phyloP scores from a whole-genome alignment of 176 grass and related monocot species.

The Olyra latifolia region DNA sequence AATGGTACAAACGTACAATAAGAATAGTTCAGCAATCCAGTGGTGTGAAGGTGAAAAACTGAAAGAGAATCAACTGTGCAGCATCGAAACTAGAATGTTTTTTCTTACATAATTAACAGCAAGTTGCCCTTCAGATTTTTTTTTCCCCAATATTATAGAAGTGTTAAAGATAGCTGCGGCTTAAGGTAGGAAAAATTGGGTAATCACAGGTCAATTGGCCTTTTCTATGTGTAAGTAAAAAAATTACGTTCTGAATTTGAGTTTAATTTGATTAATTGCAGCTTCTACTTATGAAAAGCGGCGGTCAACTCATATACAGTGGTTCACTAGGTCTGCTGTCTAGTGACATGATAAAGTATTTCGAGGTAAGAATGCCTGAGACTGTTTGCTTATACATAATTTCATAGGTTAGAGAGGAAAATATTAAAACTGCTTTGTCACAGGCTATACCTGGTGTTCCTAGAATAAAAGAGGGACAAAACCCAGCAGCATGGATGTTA shows the following conservation, averaged over 20 bases:
- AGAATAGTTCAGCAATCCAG: neutral
- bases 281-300: slow-evolving; percentile 97
- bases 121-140: neutral
- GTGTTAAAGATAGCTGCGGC: neutral
- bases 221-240: neutral
- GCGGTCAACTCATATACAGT: slow-evolving; percentile 79
- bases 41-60: slow-evolving; percentile 22
- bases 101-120: neutral
- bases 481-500: slow-evolving; percentile 85
- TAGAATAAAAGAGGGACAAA: slow-evolving; percentile 72
- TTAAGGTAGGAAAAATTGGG: neutral
- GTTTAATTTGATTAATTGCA: slow-evolving; percentile 37
- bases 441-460: slow-evolving; percentile 86
- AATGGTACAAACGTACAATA: neutral
- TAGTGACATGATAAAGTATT: slow-evolving; percentile 83
- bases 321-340: slow-evolving; percentile 76
- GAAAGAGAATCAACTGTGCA: neutral
- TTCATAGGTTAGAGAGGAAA: neutral
- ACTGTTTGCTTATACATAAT: neutral
- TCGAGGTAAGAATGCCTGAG: slow-evolving; percentile 63
- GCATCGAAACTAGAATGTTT: neutral
- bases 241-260: slow-evolving; percentile 12
- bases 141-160: neutral
- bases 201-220: neutral
- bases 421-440: slow-evolving; percentile 26